These are phyloP conservation scores for Cydonia oblonga DNA, from an alignment of 331 rosid genomes.

Conservation along the genomic window DNA sequence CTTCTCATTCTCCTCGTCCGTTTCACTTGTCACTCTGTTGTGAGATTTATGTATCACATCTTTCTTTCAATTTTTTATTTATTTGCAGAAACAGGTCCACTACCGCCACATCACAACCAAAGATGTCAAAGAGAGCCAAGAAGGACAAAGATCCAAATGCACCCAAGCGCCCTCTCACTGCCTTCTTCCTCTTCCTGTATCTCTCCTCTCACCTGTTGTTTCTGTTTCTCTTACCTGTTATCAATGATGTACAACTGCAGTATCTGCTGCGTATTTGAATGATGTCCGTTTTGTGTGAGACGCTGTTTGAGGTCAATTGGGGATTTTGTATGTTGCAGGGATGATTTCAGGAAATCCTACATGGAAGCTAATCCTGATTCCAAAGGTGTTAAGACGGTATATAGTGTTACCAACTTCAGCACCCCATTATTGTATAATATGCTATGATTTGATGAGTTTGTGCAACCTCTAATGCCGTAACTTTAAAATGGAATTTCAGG, in stretches of 20 bases:
- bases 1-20: not conserved
- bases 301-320: not conserved
- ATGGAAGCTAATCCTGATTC: slow-evolving; percentile 72
- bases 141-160: slow-evolving; percentile 59
- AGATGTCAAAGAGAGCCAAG: slow-evolving; percentile 36
- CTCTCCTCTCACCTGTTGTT: not conserved
- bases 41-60: not conserved
- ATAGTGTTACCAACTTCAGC: not conserved
- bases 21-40: not conserved
- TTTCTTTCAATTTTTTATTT: not conserved
- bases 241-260: not conserved
- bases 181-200: slow-evolving; percentile 72
- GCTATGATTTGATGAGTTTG: not conserved
- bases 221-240: not conserved
- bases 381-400: slow-evolving; percentile 56
- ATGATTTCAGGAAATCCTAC: slow-evolving; percentile 58
- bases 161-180: slow-evolving; percentile 80
- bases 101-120: slow-evolving; percentile 35
- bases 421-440: not conserved
- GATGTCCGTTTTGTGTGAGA: not conserved
- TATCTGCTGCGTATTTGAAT: not conserved
- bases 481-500: slow-evolving; percentile 20
- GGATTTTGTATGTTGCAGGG: slow-evolving; percentile 31
- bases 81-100: slow-evolving; percentile 43
- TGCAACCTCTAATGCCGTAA: not conserved